Evolutionary conservation across 2,329 filamentous ascomycete genomes (phyloP).

Genomic region (Neonectria ditissima): DNA sequence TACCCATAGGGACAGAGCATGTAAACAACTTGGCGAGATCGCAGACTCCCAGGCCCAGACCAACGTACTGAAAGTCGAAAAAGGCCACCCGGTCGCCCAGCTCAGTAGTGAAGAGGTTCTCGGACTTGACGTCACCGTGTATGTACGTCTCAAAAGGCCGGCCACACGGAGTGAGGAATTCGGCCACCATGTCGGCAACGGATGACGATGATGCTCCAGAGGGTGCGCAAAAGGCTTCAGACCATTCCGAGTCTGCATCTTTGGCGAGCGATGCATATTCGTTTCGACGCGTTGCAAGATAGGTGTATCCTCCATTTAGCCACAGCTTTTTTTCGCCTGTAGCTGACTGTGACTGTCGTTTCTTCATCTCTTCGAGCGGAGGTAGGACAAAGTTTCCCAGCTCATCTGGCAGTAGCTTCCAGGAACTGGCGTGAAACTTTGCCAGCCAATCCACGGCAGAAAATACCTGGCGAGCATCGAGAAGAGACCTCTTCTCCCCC

Average conservation of each 20-base stretch:
- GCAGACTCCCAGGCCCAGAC: constrained; percentile 72
- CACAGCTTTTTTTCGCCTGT: constrained; percentile 56
- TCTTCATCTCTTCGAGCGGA: constrained; percentile 65
- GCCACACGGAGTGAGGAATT: constrained; percentile 60
- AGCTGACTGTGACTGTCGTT: constrained; percentile 33
- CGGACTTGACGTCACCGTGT: constrained; percentile 77
- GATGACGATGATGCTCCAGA: constrained; percentile 45
- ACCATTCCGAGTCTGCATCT: constrained; percentile 68
- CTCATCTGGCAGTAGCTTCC: constrained; percentile 49
- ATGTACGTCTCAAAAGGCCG: constrained; percentile 66
- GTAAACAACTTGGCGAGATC: constrained; percentile 77
- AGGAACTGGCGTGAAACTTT: constrained; percentile 69
- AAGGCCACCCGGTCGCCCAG: constrained; percentile 67
- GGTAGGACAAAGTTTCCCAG: constrained; percentile 59
- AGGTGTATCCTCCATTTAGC: constrained; percentile 77
- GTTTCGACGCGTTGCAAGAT: constrained; percentile 70
- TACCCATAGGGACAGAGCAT: constrained; percentile 68
- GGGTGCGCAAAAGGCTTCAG: constrained; percentile 57
- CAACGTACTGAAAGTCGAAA: constrained; percentile 78
- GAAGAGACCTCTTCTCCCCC: constrained; percentile 63
- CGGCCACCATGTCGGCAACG: constrained; percentile 65
- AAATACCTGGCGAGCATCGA: constrained; percentile 61
- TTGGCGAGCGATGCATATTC: constrained; percentile 64
- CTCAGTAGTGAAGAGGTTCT: constrained; percentile 71
- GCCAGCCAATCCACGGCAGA: constrained; percentile 73